Base-by-base conservation (phyloP, 192 early-diverging fungal genomes). In the Coemansia reversa region DNA sequence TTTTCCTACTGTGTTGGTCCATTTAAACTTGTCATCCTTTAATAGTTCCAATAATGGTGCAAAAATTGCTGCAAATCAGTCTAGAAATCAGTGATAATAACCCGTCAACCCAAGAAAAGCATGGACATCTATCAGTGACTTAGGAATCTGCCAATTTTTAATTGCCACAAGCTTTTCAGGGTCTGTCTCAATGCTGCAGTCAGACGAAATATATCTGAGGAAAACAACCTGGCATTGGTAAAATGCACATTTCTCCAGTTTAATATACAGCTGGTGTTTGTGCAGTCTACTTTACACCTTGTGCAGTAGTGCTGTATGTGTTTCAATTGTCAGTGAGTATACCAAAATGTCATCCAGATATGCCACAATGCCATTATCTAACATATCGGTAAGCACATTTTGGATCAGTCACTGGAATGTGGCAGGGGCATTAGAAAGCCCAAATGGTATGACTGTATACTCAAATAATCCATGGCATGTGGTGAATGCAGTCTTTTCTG, bases 321-420 rank as follows among this genome's bases (percentile, higher is more conserved):
- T n/a, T 3, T 59, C 57, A 19, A 51, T 39, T 1, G 32, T 48
- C 47, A 57, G 30, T 7, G 58, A 64, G 42, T 62, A 80, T 2
- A 82, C 58, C 19, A 85, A 20, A 11, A 85, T 74, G 53, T 77
- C 76, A 28, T 85, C 80, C 1, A n/a, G n/a, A n/a, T n/a, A n/a
- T n/a, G n/a, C n/a, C n/a, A n/a, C n/a, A n/a, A n/a, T n/a, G n/a
- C n/a, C n/a, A n/a, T n/a, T n/a, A n/a, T n/a, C n/a, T n/a, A n/a
- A n/a, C n/a, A n/a, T n/a, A n/a, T n/a, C n/a, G n/a, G n/a, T n/a
- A n/a, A n/a, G n/a, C n/a, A n/a, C n/a, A n/a, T n/a, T n/a, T n/a
- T n/a, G n/a, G n/a, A n/a, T n/a, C n/a, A n/a, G n/a, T n/a, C n/a
- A n/a, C n/a, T n/a, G n/a, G n/a, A n/a, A n/a, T n/a, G n/a, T n/a